These are phyloP conservation scores for Tanacetum coccineum DNA, from an alignment of 129 eudicot species.

Conservation along the genomic window DNA sequence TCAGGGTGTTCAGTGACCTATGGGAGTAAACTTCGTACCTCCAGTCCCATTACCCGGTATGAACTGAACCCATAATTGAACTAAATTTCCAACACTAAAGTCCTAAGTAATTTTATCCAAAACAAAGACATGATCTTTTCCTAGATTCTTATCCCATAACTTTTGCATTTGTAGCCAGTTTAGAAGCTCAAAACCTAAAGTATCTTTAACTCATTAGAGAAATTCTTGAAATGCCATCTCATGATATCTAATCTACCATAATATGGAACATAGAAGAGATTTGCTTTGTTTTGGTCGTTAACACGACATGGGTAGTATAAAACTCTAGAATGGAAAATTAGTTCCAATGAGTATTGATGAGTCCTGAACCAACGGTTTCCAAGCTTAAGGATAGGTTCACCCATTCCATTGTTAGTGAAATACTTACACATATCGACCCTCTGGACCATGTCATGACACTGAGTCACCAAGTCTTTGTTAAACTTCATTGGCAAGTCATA, in stretches of 20 bases:
- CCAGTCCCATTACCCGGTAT: no score
- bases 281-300: constrained; percentile 52
- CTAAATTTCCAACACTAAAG: no score
- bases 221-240: constrained; percentile 85
- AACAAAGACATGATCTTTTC: no score
- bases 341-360: constrained; percentile 74
- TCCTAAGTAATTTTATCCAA: no score
- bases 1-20: no score
- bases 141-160: no score
- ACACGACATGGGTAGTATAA: constrained; percentile 77
- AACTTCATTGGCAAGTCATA: constrained; percentile 76
- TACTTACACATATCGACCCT: constrained; percentile 59
- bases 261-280: constrained; percentile 73
- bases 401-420: constrained; percentile 57
- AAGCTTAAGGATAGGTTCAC: constrained; percentile 60
- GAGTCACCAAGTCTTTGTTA: constrained; percentile 60
- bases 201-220: constrained; percentile 41
- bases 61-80: no score
- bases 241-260: constrained; percentile 83
- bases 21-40: no score
- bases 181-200: no score
- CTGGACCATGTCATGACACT: constrained; percentile 57
- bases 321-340: constrained; percentile 62
- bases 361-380: constrained; percentile 75
- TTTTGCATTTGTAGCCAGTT: no score